Evolutionary conservation across 768 basidiomycete genomes (phyloP), one percentile per base, ranked within the genome.

Genomic region (Boletus sp.): DNA sequence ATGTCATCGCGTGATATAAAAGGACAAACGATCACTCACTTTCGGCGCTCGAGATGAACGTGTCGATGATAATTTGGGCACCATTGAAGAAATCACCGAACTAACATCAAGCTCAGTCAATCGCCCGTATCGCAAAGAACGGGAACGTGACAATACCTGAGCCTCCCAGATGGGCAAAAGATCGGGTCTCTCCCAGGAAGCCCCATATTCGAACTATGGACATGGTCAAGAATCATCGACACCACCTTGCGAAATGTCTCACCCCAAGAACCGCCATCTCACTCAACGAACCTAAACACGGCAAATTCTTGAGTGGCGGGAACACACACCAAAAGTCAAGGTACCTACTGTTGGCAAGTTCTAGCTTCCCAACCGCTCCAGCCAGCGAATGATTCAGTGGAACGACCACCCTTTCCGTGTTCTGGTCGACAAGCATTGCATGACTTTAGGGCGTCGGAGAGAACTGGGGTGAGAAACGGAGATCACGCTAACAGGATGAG

Each of bases 51-150:
- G 88, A 79, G 34, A 97, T 77, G 67, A 90, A 96, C 0, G 91
- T 93, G 65, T 97, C 93, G 57, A 96, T 90, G 48, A 93, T 87
- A 52, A 93, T 79, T 79, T 89, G 63, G 37, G 91, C 89, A 3
- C 92, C 92, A 63, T 97, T 94, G 74, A 90, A 89, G 71, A 97
- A 97, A 66, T 95, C 93, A 21, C 93, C 93, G 59, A 94, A 94
- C 83, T 88, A 58, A n/a, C 4, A 23, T 32, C 38, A 35, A 46
- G 9, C 15, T n/a, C 1, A 2, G 34, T 57, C 51, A 33, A 25
- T 37, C 21, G 27, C 27, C 17, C 40, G 19, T 17, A 40, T n/a
- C 40, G 19, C 17, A 37, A 47, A 9, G 19, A 29, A 9, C 2
- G 43, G 52, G 21, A 34, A 19, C 1, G 23, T 11, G 29, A 30